Percentiles rank a stretch among this genome's conserved stretches.
These are phyloP conservation scores for Cladosporium colombiae DNA, from an alignment of 2,329 filamentous ascomycete species.

Conservation along the genomic window DNA sequence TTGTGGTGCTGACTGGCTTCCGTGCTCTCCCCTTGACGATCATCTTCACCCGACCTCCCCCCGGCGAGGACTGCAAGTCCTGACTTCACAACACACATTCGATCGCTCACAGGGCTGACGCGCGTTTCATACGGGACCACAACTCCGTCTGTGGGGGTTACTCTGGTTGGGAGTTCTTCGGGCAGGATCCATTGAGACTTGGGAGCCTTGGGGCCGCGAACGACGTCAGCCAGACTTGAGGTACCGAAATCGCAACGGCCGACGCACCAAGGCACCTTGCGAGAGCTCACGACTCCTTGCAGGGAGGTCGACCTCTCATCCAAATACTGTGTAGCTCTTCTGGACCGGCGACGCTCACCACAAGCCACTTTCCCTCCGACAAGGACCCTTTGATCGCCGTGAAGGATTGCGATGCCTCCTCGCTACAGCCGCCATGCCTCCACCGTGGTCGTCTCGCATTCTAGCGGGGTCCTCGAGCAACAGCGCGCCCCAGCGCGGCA, in stretches of 20 bases:
- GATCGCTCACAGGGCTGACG: conserved; percentile 17
- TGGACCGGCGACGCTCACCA: conserved; percentile 12
- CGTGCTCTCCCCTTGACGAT: neutral
- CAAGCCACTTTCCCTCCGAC: neutral
- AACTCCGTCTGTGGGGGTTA: conserved; percentile 12
- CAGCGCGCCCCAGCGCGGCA: conserved; percentile 12
- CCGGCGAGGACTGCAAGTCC: neutral
- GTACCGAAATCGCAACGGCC: conserved; percentile 10
- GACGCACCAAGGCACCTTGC: conserved; percentile 1
- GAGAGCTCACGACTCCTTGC: conserved; percentile 7
- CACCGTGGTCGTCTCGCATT: conserved; percentile 37
- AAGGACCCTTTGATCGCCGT: conserved; percentile 5
- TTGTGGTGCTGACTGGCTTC: neutral
- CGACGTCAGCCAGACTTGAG: conserved; percentile 14
- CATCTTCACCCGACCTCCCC: neutral
- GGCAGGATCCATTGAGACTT: conserved; percentile 10
- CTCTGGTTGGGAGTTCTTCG: conserved; percentile 12
- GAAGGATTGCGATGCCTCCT: conserved; percentile 20
- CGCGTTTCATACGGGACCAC: conserved; percentile 9
- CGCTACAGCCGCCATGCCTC: conserved; percentile 31
- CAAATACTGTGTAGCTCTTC: conserved; percentile 9
- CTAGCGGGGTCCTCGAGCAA: conserved; percentile 27
- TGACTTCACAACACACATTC: neutral
- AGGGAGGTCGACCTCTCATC: neutral
- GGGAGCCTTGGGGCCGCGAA: neutral